phyloP scores from a whole-genome alignment of 2,329 filamentous ascomycete genomes.

The Orbilia ellipsospora region DNA sequence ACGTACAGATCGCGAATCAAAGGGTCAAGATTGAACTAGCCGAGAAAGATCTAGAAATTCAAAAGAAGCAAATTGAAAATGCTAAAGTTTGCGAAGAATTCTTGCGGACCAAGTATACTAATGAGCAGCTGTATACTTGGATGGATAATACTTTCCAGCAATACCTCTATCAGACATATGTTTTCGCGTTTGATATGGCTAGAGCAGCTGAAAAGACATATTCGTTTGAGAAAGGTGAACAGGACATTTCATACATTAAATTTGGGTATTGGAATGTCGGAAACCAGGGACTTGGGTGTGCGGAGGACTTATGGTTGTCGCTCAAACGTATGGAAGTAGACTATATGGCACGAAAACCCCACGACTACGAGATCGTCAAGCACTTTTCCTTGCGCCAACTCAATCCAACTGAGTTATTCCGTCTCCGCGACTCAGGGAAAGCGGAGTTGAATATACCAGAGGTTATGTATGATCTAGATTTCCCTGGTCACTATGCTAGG shows the following conservation, averaged over 20 bases:
- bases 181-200: conserved; percentile 22
- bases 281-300: conserved; percentile 61
- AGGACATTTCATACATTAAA: background rate
- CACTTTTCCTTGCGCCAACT: conserved; percentile 60
- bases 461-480: conserved; percentile 63
- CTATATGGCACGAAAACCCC: conserved; percentile 56
- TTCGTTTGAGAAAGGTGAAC: conserved; percentile 16
- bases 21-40: conserved; percentile 3
- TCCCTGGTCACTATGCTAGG: conserved; percentile 63
- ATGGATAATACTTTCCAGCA: background rate
- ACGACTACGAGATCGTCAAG: conserved; percentile 61
- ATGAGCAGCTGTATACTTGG: conserved; percentile 35
- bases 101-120: conserved; percentile 31
- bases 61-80: conserved; percentile 9
- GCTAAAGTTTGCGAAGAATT: conserved; percentile 2
- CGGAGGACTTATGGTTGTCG: conserved; percentile 59
- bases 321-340: conserved; percentile 59
- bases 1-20: conserved; percentile 15
- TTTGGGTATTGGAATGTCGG: conserved; percentile 60
- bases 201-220: conserved; percentile 28
- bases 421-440: conserved; percentile 57
- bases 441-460: conserved; percentile 60
- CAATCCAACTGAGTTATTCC: conserved; percentile 59
- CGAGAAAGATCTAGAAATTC: conserved; percentile 17
- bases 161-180: conserved; percentile 19